A percentile compares a stretch with the other conserved stretches of the same genome.
phyloP scores from a whole-genome alignment of 2,329 filamentous ascomycete species.

The Ophiostoma populinum region DNA sequence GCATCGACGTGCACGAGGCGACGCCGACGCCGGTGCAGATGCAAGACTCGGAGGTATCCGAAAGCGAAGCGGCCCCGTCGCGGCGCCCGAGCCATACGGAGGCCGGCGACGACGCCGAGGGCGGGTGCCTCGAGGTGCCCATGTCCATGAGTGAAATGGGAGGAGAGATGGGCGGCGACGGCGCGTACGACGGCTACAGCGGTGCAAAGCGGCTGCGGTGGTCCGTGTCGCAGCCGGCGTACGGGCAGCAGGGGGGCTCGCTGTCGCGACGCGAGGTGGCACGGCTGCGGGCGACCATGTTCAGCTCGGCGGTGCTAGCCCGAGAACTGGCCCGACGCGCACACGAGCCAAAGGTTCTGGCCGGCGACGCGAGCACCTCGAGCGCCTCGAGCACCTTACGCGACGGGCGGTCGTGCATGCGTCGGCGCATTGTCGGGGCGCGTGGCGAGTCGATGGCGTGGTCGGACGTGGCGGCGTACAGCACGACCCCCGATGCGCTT shows the following conservation, averaged over 20 bases:
- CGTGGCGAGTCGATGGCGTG: slow-evolving; percentile 17
- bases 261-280: slow-evolving; percentile 51
- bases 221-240: slow-evolving; percentile 7
- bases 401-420: too few species aligned
- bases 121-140: too few species aligned
- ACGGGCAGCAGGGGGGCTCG: neutral
- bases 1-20: slow-evolving; percentile 27
- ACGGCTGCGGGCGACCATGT: slow-evolving; percentile 56
- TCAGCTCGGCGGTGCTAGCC: slow-evolving; percentile 81
- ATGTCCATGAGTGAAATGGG: too few species aligned
- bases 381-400: too few species aligned
- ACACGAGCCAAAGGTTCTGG: slow-evolving; percentile 26
- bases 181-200: slow-evolving; percentile 10
- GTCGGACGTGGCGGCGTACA: slow-evolving; percentile 26
- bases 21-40: slow-evolving; percentile 15
- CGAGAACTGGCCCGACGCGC: slow-evolving; percentile 58
- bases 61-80: slow-evolving; percentile 4
- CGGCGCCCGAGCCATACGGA: slow-evolving; percentile 6
- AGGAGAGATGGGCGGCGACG: too few species aligned
- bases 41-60: slow-evolving; percentile 6
- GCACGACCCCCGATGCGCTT: slow-evolving; percentile 19
- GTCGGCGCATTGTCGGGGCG: neutral
- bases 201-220: slow-evolving; percentile 19
- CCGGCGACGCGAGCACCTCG: slow-evolving; percentile 12
- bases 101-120: neutral